Conservation (phyloP, 768 basidiomycete genomes). For the Inosperma sp. region DNA sequence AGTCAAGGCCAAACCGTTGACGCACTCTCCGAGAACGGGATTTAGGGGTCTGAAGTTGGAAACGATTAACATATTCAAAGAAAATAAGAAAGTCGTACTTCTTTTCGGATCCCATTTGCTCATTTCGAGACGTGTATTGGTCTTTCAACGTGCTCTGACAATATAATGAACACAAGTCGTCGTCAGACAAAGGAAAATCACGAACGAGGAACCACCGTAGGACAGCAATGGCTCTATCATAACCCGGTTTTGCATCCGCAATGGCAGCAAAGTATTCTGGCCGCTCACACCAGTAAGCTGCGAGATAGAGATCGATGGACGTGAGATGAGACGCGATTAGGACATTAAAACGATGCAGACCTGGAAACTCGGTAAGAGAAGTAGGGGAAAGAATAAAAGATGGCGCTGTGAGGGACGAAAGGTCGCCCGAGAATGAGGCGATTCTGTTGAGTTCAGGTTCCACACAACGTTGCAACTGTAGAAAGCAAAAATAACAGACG, state of each 20-base stretch:
- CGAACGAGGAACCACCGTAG: slow-evolving; percentile 92
- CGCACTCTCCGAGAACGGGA: slow-evolving; percentile 89
- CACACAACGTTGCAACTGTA: slow-evolving; percentile 8
- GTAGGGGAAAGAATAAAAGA: slow-evolving; percentile 91
- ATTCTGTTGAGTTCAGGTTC: slow-evolving; percentile 45
- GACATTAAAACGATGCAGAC: slow-evolving; percentile 43
- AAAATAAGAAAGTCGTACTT: slow-evolving; percentile 51
- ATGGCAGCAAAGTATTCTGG: slow-evolving; percentile 87
- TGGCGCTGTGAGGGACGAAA: slow-evolving; percentile 79
- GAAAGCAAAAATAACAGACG: slow-evolving; percentile 44
- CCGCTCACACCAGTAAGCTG: slow-evolving; percentile 97
- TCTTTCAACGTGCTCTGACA: slow-evolving; percentile 84
- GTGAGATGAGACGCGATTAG: slow-evolving; percentile 5
- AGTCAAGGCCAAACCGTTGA: slow-evolving; percentile 20
- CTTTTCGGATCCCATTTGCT: slow-evolving; percentile 96
- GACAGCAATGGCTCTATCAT: slow-evolving; percentile 75
- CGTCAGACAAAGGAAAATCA: slow-evolving; percentile 8
- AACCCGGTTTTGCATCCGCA: slow-evolving; percentile 65
- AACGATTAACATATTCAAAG: slow-evolving; percentile 8
- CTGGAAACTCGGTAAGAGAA: slow-evolving; percentile 89
- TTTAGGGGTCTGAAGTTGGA: slow-evolving; percentile 85
- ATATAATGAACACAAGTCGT: background rate
- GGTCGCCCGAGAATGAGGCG: slow-evolving; percentile 82
- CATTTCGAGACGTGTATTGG: slow-evolving; percentile 92
- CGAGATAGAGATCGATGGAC: slow-evolving; percentile 4